phyloP scores from a whole-genome alignment of 2,329 filamentous ascomycete genomes.

The Aspergillus uvarum region DNA sequence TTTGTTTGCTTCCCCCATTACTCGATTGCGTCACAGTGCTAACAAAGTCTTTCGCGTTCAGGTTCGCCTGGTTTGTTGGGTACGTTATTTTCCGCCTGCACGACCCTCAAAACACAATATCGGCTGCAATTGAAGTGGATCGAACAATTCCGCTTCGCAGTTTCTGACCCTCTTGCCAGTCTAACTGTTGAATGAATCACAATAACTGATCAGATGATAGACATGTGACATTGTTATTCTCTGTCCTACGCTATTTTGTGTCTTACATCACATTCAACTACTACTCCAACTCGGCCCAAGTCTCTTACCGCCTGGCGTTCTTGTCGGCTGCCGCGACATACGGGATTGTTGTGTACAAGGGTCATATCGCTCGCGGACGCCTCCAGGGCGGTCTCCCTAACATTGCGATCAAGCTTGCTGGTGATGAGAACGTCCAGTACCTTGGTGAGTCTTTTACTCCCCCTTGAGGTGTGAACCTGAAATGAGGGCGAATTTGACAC shows the following conservation, averaged over 20 bases:
- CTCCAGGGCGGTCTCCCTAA: slow-evolving; percentile 63
- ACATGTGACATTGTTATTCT: slow-evolving; percentile 81
- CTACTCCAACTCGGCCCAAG: slow-evolving; percentile 70
- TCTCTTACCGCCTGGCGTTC: slow-evolving; percentile 89
- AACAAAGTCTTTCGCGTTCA: slow-evolving; percentile 36
- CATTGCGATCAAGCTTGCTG: slow-evolving; percentile 65
- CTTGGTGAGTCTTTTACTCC: slow-evolving; percentile 63
- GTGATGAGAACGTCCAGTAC: slow-evolving; percentile 98
- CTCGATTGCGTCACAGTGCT: slow-evolving; percentile 17
- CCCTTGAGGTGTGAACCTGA: too few species aligned
- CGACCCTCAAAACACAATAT: neutral
- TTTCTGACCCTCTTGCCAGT: slow-evolving; percentile 12
- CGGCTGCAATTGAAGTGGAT: neutral
- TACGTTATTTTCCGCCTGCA: slow-evolving; percentile 51
- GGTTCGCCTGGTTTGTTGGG: slow-evolving; percentile 75
- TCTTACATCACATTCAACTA: slow-evolving; percentile 90
- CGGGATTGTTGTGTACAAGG: slow-evolving; percentile 98
- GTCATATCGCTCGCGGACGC: slow-evolving; percentile 80
- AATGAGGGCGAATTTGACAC: neutral
- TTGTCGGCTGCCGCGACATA: slow-evolving; percentile 87
- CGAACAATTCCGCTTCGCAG: neutral
- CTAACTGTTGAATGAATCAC: neutral
- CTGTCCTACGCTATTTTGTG: slow-evolving; percentile 76
- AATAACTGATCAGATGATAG: slow-evolving; percentile 50
- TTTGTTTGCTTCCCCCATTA: slow-evolving; percentile 35